These are phyloP conservation scores for Austroboletus festivus DNA, from an alignment of 768 basidiomycete species.

Conservation along the genomic window DNA sequence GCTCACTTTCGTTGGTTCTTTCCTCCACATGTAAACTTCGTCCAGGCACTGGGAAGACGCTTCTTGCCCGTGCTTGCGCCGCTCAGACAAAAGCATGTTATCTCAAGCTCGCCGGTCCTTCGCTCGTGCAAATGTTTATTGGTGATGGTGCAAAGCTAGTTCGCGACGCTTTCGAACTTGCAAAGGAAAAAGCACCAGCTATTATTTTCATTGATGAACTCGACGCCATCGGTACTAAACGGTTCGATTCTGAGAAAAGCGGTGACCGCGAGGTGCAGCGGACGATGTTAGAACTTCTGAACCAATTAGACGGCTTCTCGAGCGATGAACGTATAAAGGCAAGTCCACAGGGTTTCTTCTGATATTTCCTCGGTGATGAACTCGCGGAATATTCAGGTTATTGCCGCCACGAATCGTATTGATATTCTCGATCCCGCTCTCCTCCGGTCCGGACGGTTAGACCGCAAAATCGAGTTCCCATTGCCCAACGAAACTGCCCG, in stretches of 20 bases:
- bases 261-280: conserved; percentile 99
- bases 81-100: conserved; percentile 98
- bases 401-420: conserved; percentile 97
- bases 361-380: background rate
- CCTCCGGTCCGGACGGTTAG: conserved; percentile 95
- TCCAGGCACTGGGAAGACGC: conserved; percentile 91
- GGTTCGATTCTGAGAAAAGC: conserved; percentile 98
- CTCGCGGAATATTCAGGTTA: conserved; percentile 58
- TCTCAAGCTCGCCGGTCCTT: conserved; percentile 95
- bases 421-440: conserved; percentile 98
- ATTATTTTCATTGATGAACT: conserved; percentile 99
- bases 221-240: conserved; percentile 98
- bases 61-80: conserved; percentile 96
- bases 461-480: conserved; percentile 98
- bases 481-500: conserved; percentile 95
- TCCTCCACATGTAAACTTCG: background rate
- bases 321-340: conserved; percentile 98
- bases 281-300: conserved; percentile 98
- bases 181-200: conserved; percentile 97
- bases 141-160: conserved; percentile 99
- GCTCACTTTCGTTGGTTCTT: conserved; percentile 5
- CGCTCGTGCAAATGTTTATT: conserved; percentile 99
- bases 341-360: no score
- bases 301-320: conserved; percentile 97
- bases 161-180: conserved; percentile 95